Evolutionary conservation across 345 rosid genomes (phyloP).

Genomic region (Aurinia saxatilis): DNA sequence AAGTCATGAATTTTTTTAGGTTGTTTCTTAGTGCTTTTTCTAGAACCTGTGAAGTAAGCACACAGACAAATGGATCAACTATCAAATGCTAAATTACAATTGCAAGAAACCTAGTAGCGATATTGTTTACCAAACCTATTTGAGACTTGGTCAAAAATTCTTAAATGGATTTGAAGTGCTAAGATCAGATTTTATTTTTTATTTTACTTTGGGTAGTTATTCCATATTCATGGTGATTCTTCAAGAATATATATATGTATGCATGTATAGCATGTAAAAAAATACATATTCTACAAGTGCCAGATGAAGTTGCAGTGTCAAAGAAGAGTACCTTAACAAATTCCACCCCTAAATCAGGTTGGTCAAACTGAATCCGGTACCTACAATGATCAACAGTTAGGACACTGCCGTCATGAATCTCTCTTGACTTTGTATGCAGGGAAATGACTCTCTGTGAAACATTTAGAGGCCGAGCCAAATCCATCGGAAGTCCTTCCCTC

Average conservation of each 20-base stretch:
- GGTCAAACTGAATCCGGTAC: constrained; percentile 59
- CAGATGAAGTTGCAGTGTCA: constrained; percentile 5
- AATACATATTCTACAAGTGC: not conserved
- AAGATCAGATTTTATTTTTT: not conserved
- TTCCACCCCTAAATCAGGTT: constrained; percentile 61
- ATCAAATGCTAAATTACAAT: not conserved
- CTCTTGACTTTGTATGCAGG: constrained; percentile 65
- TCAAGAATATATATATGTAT: not conserved
- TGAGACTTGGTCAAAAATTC: constrained; percentile 2
- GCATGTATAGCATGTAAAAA: not conserved
- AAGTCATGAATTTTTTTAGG: not conserved
- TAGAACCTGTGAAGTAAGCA: not conserved
- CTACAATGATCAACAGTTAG: constrained; percentile 60
- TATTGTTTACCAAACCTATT: not conserved
- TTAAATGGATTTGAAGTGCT: not conserved
- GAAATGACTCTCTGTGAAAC: constrained; percentile 71
- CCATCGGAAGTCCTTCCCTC: constrained; percentile 79
- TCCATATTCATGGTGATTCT: not conserved
- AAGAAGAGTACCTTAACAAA: constrained; percentile 58
- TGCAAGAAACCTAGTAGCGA: not conserved
- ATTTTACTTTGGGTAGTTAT: not conserved
- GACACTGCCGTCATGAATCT: constrained; percentile 69
- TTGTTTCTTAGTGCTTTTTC: not conserved
- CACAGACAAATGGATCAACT: not conserved
- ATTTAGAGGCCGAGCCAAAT: constrained; percentile 65